Percentiles rank a stretch among this genome's conserved stretches.
phyloP scores from a whole-genome alignment of 2,329 filamentous ascomycete species.

The Fusarium sp. region DNA sequence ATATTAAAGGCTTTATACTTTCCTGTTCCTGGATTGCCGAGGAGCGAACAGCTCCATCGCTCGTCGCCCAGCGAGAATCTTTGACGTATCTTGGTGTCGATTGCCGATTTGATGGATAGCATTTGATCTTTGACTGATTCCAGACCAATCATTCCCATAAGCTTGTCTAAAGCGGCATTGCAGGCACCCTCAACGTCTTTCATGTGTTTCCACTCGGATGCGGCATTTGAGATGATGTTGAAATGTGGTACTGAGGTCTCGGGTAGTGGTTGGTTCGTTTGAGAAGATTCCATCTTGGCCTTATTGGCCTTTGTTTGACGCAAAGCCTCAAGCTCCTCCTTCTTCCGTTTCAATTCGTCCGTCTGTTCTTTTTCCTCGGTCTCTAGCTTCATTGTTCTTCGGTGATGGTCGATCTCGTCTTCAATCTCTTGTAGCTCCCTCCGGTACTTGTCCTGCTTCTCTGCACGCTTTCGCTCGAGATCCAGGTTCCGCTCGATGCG shows the following conservation, averaged over 20 bases:
- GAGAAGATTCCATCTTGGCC: constrained; percentile 19
- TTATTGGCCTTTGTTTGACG: constrained; percentile 45
- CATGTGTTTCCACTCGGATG: constrained; percentile 69
- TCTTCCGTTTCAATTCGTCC: constrained; percentile 58
- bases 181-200: constrained; percentile 63
- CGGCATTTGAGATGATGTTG: constrained; percentile 31
- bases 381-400: constrained; percentile 56
- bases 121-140: constrained; percentile 75
- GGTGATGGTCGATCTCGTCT: constrained; percentile 64
- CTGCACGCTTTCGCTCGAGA: constrained; percentile 61
- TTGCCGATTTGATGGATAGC: constrained; percentile 69
- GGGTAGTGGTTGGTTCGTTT: not conserved
- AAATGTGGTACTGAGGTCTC: not conserved
- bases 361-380: constrained; percentile 58
- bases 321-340: constrained; percentile 58
- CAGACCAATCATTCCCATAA: constrained; percentile 79
- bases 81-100: constrained; percentile 71
- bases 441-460: constrained; percentile 58
- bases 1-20: constrained; percentile 30
- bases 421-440: constrained; percentile 59
- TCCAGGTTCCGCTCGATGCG: constrained; percentile 59
- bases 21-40: constrained; percentile 83
- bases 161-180: constrained; percentile 66
- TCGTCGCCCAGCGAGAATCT: constrained; percentile 64
- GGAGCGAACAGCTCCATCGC: constrained; percentile 69